Base-by-base conservation (phyloP, 306 rosid species). In the Spatholobus suberectus region DNA sequence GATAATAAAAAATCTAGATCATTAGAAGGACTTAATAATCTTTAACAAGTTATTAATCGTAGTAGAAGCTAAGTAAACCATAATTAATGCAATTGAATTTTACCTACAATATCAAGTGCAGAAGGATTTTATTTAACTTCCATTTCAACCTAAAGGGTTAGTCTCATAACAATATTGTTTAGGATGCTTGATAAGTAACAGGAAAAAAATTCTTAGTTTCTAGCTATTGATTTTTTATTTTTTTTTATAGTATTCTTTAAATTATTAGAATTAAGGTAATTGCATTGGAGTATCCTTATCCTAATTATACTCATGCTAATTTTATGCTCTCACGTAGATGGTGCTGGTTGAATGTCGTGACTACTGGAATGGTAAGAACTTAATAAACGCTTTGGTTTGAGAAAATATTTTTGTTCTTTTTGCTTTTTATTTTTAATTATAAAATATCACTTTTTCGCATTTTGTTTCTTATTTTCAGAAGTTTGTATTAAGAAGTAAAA, bases 301-400 rank as follows among this genome's bases (percentile, higher is more conserved):
- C n/a, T n/a, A n/a, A n/a, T 38, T 47, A 6, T 3, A 10, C 49
- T 52, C 12, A 44, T 65, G 24, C 1, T 32, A 24, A 7, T 15
- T 75, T 55, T 77, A 14, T 26, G 18, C 29, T 37, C 14, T 20
- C 8, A 2, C 7, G 43, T 84, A 90, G 92, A 92, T 89, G 97
- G 86, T 87, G 55, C 81, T 89, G 34, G 17, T 90, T 66, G 92
- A 80, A 13, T 82, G 20, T 51, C 11, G 32, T 43, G 79, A 90
- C 76, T 89, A 85, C 80, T 87, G 94, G 94, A 92, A 92, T 14
- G 92, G 94, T 92, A 84, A 81, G 87, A 86, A 58, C 18, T 65
- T 2, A 26, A 14, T 4, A 4, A 26, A 4, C 8, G 5, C 12
- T 62, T 15, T 29, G 6, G 5, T 62, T 62, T 14, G 12, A 63